Base-by-base conservation (phyloP, 768 basidiomycete genomes). In the Macrolepiota dolichaula region DNA sequence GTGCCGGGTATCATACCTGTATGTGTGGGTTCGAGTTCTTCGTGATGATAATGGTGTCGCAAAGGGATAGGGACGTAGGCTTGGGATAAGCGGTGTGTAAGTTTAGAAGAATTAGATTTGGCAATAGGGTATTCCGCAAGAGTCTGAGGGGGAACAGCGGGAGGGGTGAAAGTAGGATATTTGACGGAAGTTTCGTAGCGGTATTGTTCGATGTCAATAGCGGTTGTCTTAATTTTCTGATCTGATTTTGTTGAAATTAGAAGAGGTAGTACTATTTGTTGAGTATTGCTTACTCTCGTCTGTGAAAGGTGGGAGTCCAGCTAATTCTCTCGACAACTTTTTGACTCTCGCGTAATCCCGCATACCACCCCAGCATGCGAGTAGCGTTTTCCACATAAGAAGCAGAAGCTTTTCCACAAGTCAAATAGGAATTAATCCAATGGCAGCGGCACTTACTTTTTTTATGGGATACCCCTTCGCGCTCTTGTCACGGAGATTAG, bases 391-490 rank as follows among this genome's bases (percentile, higher is more conserved):
- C 97, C 97, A 99, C 9, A 97, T 78, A 0, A 99, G 84, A 15
- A 98, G 84, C 12, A 99, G 83, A 2, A 98, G 85, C 96, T 97
- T 52, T 24, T 24, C 32, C 32, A 13, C 11, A 35, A 22, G 17
- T 46, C 22, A 63, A n/a, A 37, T 24, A n/a, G 36, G 60, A 29
- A 12, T 38, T 38, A 55, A 25, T 11, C 40, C 50, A 40, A 35
- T 64, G 51, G 56, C 44, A 58, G 57, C 62, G 57, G 62, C 71
- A 22, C 42, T 44, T 55, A 92, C 95, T 84, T 98, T 98, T 77
- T 98, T 99, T 67, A 97, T 91, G 0, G 97, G 97, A 74, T 97
- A 99, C 4, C 93, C 93, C 69, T 92, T 95, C 1, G 94, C 91
- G 69, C 90, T 91, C 76, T 94, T 94, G 72, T 98, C 96, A 65